Conservation (phyloP, 1,284 basidiomycete genomes). For the Trametes pubescens region DNA sequence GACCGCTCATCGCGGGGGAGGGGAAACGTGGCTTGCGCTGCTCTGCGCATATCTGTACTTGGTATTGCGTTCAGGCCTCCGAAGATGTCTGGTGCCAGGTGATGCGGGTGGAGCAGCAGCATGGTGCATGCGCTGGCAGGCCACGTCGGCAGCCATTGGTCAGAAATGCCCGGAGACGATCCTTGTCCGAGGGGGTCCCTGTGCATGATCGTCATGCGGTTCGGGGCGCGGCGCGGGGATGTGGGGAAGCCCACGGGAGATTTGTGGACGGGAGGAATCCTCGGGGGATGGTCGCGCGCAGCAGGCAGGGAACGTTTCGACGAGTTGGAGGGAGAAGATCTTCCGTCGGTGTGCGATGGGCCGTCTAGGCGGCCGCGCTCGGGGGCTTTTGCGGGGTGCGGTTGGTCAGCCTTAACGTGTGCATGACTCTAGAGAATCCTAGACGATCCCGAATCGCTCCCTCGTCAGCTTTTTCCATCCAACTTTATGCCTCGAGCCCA, state of each 20-base stretch:
- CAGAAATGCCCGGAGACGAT: slow-evolving; percentile 35
- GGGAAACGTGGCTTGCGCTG: slow-evolving; percentile 13
- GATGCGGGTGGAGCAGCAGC: slow-evolving; percentile 18
- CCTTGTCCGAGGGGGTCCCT: slow-evolving; percentile 5
- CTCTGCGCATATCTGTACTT: slow-evolving; percentile 21
- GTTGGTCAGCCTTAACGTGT: slow-evolving; percentile 11
- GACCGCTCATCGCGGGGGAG: slow-evolving; percentile 15
- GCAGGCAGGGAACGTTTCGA: slow-evolving; percentile 22
- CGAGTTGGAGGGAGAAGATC: slow-evolving; percentile 15
- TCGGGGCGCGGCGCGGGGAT: slow-evolving; percentile 15
- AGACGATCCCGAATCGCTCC: slow-evolving; percentile 7
- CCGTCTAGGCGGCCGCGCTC: slow-evolving; percentile 8
- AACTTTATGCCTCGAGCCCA: background rate
- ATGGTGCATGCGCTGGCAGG: slow-evolving; percentile 18
- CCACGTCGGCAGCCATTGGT: slow-evolving; percentile 27
- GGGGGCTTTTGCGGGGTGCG: background rate
- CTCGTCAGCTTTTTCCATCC: background rate
- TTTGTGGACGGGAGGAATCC: slow-evolving; percentile 15
- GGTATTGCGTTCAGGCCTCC: slow-evolving; percentile 17
- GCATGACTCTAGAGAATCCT: slow-evolving; percentile 12
- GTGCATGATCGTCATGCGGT: slow-evolving; percentile 23
- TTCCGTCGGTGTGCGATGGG: slow-evolving; percentile 11
- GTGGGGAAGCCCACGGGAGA: slow-evolving; percentile 24
- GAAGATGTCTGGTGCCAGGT: slow-evolving; percentile 25
- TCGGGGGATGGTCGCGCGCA: slow-evolving; percentile 7